A percentile compares a stretch with the other conserved stretches of the same genome.
Evolutionary conservation across 2,329 filamentous ascomycete genomes (phyloP).

Genomic region (Aspergillus novofumigatus): DNA sequence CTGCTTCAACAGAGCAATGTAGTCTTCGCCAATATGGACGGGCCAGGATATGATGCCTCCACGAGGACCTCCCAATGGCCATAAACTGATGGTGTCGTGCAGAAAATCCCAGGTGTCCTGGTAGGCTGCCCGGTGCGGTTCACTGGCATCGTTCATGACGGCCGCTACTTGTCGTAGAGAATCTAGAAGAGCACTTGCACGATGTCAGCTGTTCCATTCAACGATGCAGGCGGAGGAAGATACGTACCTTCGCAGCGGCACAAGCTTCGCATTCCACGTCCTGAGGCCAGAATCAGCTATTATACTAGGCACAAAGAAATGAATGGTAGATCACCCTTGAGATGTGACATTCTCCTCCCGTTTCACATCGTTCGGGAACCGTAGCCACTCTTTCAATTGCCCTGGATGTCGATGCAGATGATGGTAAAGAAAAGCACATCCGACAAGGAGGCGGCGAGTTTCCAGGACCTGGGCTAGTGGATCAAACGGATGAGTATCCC

Average conservation of each 20-base stretch:
- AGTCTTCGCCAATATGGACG: conserved; percentile 24
- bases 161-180: conserved; percentile 18
- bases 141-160: conserved; percentile 14
- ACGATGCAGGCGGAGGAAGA: neutral
- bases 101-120: conserved; percentile 24
- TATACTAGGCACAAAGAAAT: neutral
- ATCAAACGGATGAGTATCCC: conserved; percentile 20
- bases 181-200: conserved; percentile 19
- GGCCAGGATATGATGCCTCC: conserved; percentile 31
- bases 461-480: conserved; percentile 26
- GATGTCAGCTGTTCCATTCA: conserved; percentile 3
- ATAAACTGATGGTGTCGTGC: conserved; percentile 22
- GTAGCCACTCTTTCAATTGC: conserved; percentile 25
- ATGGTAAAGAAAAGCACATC: conserved; percentile 26
- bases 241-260: conserved; percentile 13
- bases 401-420: conserved; percentile 20
- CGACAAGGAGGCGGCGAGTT: conserved; percentile 26
- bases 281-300: neutral
- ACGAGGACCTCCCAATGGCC: conserved; percentile 25
- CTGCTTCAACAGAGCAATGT: conserved; percentile 20
- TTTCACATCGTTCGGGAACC: conserved; percentile 10
- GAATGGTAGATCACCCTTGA: conserved; percentile 4
- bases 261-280: conserved; percentile 8
- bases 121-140: conserved; percentile 16
- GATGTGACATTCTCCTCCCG: conserved; percentile 8